Evolutionary conservation across 208 protist genomes (phyloP).

Genomic region (Crithidia bombi): DNA sequence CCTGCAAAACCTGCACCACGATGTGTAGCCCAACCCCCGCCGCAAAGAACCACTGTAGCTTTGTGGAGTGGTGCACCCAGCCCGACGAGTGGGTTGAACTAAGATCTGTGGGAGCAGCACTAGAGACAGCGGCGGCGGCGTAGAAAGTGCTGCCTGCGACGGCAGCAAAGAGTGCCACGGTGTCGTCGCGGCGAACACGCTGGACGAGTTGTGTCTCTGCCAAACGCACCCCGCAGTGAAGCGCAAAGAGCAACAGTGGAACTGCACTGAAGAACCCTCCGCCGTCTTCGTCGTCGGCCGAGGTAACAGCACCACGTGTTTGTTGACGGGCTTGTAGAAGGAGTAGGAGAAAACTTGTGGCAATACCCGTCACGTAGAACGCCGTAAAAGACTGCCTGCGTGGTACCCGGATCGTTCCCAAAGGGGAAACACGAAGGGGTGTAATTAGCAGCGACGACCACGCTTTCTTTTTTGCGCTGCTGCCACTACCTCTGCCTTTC

Average conservation of each 20-base stretch:
- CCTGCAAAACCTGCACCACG: conserved; percentile 58
- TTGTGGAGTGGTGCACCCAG: background rate
- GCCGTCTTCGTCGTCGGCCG: background rate
- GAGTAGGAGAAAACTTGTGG: conserved; percentile 28
- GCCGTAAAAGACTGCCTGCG: conserved; percentile 45
- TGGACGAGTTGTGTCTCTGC: conserved; percentile 68
- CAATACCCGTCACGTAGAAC: conserved; percentile 63
- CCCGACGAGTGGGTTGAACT: background rate
- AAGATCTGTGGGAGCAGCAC: conserved; percentile 11
- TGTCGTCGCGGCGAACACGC: conserved; percentile 50
- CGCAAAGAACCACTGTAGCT: conserved; percentile 10
- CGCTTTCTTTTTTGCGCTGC: background rate
- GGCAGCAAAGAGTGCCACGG: conserved; percentile 70
- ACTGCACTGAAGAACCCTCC: background rate
- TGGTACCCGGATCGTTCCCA: conserved; percentile 36
- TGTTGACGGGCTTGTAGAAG: background rate
- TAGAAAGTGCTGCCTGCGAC: conserved; percentile 82
- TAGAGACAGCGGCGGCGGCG: conserved; percentile 60
- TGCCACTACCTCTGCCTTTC: no score
- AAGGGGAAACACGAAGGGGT: conserved; percentile 4
- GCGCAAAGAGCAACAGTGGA: conserved; percentile 52
- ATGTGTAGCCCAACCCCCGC: conserved; percentile 37
- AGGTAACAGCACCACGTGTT: background rate
- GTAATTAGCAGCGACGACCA: background rate
- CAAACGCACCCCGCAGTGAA: conserved; percentile 73